phyloP scores from a whole-genome alignment of 2,329 filamentous ascomycete genomes.

The Bipolaris sorokiniana region DNA sequence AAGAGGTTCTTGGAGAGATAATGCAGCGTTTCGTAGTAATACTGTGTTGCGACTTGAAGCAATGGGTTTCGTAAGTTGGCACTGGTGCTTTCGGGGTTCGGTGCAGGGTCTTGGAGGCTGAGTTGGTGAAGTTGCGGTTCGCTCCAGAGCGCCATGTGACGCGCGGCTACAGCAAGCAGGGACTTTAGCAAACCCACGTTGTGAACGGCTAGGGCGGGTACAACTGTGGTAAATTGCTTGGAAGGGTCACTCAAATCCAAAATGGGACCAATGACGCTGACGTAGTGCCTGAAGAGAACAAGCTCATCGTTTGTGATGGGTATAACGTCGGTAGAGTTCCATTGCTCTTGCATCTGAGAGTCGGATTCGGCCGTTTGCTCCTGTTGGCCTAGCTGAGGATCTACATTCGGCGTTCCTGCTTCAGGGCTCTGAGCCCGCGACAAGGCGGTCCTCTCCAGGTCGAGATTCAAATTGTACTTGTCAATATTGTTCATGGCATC shows the following conservation, averaged over 20 bases:
- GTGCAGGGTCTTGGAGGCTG: conserved; percentile 38
- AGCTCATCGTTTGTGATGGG: conserved; percentile 47
- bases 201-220: conserved; percentile 51
- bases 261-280: conserved; percentile 48
- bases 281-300: conserved; percentile 50
- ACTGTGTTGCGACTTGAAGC: conserved; percentile 54
- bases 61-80: conserved; percentile 35
- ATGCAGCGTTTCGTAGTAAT: conserved; percentile 68
- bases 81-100: conserved; percentile 16
- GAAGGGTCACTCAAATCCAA: conserved; percentile 55
- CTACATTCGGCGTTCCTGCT: conserved; percentile 20
- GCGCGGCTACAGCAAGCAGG: conserved; percentile 62
- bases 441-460: conserved; percentile 35
- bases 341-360: conserved; percentile 28
- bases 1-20: conserved; percentile 66
- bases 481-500: conserved; percentile 50
- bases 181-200: conserved; percentile 65
- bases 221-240: conserved; percentile 46
- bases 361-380: conserved; percentile 7
- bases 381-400: conserved; percentile 21
- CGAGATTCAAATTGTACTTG: conserved; percentile 42
- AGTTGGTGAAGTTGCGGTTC: conserved; percentile 29
- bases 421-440: conserved; percentile 37
- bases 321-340: conserved; percentile 33
- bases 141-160: conserved; percentile 56